Percentiles rank a stretch among this genome's conserved stretches.
phyloP scores from a whole-genome alignment of 352 stramenopile species.

The Pythium insidiosum region DNA sequence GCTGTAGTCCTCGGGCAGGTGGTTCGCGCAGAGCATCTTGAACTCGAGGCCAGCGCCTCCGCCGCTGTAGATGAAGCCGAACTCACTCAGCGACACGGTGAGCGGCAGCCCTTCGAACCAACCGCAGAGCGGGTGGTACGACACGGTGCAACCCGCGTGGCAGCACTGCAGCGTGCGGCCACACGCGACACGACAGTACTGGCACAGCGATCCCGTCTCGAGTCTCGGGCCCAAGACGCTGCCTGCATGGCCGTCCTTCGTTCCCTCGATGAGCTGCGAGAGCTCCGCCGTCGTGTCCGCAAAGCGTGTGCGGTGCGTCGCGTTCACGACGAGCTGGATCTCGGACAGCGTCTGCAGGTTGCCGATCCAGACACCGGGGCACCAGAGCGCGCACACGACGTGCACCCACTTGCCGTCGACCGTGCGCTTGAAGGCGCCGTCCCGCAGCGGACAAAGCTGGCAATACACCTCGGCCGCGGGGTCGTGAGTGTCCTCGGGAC shows the following conservation, averaged over 20 bases:
- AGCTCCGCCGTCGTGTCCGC: too few species aligned
- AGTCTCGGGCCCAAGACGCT: too few species aligned
- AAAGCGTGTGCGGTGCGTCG: constrained; percentile 33
- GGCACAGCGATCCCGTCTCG: constrained; percentile 37
- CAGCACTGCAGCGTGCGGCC: constrained; percentile 66
- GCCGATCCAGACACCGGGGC: constrained; percentile 79
- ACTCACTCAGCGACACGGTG: constrained; percentile 36
- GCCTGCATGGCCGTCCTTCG: too few species aligned
- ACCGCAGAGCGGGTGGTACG: constrained; percentile 79
- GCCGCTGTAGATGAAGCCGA: constrained; percentile 59
- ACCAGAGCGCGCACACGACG: constrained; percentile 86
- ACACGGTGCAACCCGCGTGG: constrained; percentile 35
- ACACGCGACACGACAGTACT: constrained; percentile 69
- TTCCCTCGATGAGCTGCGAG: too few species aligned
- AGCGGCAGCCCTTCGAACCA: constrained; percentile 82
- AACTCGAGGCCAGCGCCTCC: constrained; percentile 69
- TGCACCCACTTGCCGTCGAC: constrained; percentile 86
- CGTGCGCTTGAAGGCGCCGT: constrained; percentile 84
- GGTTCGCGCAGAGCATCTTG: constrained; percentile 44
- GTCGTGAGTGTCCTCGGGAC: constrained; percentile 40
- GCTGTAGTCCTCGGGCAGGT: constrained; percentile 44
- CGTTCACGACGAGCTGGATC: constrained; percentile 65
- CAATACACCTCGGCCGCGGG: constrained; percentile 61
- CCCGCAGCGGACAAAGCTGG: constrained; percentile 73
- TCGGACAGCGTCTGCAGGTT: constrained; percentile 68